Conservation (phyloP, 1,139 yeast species). For the Suhomyces maxii region DNA sequence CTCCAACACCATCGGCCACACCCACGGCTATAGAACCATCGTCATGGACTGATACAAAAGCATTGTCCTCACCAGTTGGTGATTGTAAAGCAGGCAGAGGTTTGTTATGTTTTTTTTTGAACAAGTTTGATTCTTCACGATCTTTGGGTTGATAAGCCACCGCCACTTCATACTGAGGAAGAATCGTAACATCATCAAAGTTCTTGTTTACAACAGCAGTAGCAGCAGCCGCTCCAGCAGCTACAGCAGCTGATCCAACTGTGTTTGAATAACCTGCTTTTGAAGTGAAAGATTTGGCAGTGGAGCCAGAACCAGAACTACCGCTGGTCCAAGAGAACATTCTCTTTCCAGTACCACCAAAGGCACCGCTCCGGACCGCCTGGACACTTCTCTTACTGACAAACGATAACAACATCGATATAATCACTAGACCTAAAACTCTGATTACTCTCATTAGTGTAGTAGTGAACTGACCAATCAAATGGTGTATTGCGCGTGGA, state of each 20-base stretch:
- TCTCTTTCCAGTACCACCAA: slow-evolving; percentile 2
- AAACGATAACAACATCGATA: slow-evolving; percentile 33
- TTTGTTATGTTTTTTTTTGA: slow-evolving; percentile 34
- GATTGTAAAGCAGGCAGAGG: slow-evolving; percentile 44
- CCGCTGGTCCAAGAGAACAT: slow-evolving; percentile 7
- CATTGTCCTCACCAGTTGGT: slow-evolving; percentile 88
- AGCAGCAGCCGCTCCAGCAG: slow-evolving; percentile 13
- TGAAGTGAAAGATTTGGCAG: background rate
- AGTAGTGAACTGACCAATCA: slow-evolving; percentile 10
- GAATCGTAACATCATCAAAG: slow-evolving; percentile 25
- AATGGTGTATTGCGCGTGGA: slow-evolving; percentile 7
- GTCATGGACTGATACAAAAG: slow-evolving; percentile 52
- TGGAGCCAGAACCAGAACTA: slow-evolving; percentile 2
- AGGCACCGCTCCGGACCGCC: slow-evolving; percentile 7
- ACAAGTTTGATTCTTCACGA: slow-evolving; percentile 50
- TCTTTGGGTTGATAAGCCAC: slow-evolving; percentile 77
- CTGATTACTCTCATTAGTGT: slow-evolving; percentile 4
- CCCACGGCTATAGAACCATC: slow-evolving; percentile 66
- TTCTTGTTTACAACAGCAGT: slow-evolving; percentile 15
- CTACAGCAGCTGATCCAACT: slow-evolving; percentile 1
- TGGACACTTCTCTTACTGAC: slow-evolving; percentile 23
- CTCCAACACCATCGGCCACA: slow-evolving; percentile 98
- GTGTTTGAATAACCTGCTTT: slow-evolving; percentile 8
- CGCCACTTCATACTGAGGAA: slow-evolving; percentile 52
- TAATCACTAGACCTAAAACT: slow-evolving; percentile 20